These are phyloP conservation scores for Xylaria sp. DNA, from an alignment of 2,329 filamentous ascomycete genomes.

Conservation along the genomic window DNA sequence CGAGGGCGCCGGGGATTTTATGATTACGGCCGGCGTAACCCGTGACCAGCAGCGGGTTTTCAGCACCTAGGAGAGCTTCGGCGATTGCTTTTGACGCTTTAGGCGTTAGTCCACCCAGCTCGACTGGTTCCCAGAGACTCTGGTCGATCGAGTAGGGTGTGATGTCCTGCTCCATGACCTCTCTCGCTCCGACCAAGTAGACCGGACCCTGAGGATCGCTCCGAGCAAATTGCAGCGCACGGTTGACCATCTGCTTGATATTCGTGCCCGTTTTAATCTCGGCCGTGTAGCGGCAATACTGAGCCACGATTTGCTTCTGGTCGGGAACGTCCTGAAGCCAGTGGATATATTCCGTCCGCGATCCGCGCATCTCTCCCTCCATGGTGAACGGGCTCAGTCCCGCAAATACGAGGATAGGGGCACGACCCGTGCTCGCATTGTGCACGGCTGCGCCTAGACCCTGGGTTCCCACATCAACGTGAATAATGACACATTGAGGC, in stretches of 20 bases:
- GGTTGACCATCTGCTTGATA: conserved; percentile 87
- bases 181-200: conserved; percentile 77
- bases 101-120: conserved; percentile 63
- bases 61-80: conserved; percentile 65
- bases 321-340: conserved; percentile 87
- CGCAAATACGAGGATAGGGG: conserved; percentile 78
- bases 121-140: conserved; percentile 71
- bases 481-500: conserved; percentile 78
- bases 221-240: conserved; percentile 80
- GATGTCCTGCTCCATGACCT: conserved; percentile 87
- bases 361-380: conserved; percentile 77
- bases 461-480: conserved; percentile 83
- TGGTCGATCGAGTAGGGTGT: conserved; percentile 72
- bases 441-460: conserved; percentile 78
- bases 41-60: conserved; percentile 71
- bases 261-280: conserved; percentile 87
- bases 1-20: conserved; percentile 62
- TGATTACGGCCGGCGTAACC: conserved; percentile 76
- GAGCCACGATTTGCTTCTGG: conserved; percentile 78
- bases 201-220: conserved; percentile 80
- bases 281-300: conserved; percentile 83
- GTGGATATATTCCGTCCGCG: conserved; percentile 83
- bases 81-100: conserved; percentile 64
- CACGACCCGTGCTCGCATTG: conserved; percentile 76
- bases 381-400: conserved; percentile 78